A percentile compares a stretch with the other conserved stretches of the same genome.
These are phyloP conservation scores for Termitomyces sp. DNA, from an alignment of 768 basidiomycete species.

Conservation along the genomic window DNA sequence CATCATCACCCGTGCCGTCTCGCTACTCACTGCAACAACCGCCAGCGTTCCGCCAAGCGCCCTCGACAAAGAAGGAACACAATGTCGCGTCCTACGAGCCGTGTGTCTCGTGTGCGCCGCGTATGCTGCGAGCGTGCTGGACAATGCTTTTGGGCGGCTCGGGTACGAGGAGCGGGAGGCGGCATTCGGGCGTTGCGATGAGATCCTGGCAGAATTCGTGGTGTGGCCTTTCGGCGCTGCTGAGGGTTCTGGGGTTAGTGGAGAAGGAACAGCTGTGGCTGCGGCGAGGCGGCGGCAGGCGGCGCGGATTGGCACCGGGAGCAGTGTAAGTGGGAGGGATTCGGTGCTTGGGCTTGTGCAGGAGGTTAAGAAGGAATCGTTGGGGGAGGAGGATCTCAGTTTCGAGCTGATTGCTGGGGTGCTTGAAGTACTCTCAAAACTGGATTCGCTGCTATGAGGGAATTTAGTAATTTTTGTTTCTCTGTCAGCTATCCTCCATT, in stretches of 20 bases:
- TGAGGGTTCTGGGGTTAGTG: constrained; percentile 11
- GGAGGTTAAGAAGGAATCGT: constrained; percentile 70
- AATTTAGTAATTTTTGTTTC: neutral
- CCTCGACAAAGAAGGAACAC: constrained; percentile 69
- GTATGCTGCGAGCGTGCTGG: constrained; percentile 92
- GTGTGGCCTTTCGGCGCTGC: constrained; percentile 77
- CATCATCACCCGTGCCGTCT: constrained; percentile 68
- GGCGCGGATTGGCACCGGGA: constrained; percentile 39
- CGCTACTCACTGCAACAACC: constrained; percentile 79
- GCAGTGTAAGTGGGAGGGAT: constrained; percentile 48
- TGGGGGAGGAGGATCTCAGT: constrained; percentile 68
- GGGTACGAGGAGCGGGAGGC: constrained; percentile 92
- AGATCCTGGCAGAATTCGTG: constrained; percentile 87
- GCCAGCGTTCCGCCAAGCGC: constrained; percentile 72
- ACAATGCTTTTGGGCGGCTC: constrained; percentile 86
- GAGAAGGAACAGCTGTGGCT: constrained; percentile 19
- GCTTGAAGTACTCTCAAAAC: constrained; percentile 85
- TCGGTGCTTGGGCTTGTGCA: constrained; percentile 67
- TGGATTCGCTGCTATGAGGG: constrained; percentile 75
- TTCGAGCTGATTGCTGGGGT: constrained; percentile 93
- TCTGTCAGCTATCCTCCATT: neutral
- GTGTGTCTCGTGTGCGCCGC: constrained; percentile 87
- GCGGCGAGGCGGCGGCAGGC: constrained; percentile 31
- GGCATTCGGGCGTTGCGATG: constrained; percentile 91
- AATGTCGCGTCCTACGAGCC: constrained; percentile 74